These are phyloP conservation scores for Oryza longistaminata DNA, from an alignment of 176 grass and related monocot genomes.

Conservation along the genomic window DNA sequence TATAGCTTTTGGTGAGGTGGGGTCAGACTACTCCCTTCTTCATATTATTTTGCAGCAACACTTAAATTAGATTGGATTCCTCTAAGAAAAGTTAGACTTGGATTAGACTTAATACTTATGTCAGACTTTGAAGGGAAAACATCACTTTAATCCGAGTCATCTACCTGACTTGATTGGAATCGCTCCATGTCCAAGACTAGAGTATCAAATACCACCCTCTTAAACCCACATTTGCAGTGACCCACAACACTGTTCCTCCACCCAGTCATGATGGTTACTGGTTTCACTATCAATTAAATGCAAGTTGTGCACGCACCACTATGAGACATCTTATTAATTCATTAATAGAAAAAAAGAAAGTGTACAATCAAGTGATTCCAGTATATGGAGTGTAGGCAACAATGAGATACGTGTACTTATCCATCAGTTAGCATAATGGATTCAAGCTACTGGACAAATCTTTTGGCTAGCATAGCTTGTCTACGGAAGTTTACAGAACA, in stretches of 20 bases:
- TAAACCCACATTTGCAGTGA: background rate
- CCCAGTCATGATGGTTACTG: background rate
- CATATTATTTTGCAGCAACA: background rate
- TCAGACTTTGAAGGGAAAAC: background rate
- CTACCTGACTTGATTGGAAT: background rate
- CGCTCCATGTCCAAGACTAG: background rate
- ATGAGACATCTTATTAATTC: background rate
- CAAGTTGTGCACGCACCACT: background rate
- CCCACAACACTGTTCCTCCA: background rate
- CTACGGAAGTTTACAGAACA: background rate
- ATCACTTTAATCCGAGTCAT: background rate
- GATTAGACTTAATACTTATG: background rate
- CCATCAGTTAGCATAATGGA: background rate
- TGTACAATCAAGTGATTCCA: background rate
- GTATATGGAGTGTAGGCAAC: background rate
- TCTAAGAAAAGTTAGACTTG: background rate
- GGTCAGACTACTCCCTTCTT: background rate
- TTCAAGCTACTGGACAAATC: slow-evolving; percentile 12
- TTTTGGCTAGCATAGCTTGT: background rate
- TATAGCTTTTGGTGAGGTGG: background rate
- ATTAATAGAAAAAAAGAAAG: background rate
- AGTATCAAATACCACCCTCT: background rate
- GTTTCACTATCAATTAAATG: background rate
- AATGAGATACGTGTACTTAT: background rate
- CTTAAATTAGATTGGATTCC: background rate